Percentiles rank a stretch among this genome's conserved stretches.
phyloP scores from a whole-genome alignment of 2,329 filamentous ascomycete species.

The Clarireedia monteithiana region DNA sequence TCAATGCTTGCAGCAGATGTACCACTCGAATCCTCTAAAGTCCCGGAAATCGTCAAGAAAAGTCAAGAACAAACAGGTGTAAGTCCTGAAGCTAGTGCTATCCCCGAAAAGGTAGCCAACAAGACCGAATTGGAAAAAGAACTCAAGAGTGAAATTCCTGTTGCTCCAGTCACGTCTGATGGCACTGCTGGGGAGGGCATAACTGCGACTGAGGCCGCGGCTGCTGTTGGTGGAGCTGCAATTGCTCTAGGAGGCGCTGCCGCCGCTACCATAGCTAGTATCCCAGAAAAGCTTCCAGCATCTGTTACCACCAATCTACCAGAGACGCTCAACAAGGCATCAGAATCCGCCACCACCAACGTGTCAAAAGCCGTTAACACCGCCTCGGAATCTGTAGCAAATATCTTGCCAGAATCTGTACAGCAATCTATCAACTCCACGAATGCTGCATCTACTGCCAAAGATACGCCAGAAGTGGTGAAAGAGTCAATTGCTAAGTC shows the following conservation, averaged over 20 bases:
- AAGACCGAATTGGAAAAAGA: constrained; percentile 67
- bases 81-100: constrained; percentile 60
- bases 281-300: constrained; percentile 45
- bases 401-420: constrained; percentile 45
- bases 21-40: constrained; percentile 35
- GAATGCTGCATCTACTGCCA: constrained; percentile 36
- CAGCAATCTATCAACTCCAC: constrained; percentile 45
- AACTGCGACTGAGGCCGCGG: constrained; percentile 43
- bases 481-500: constrained; percentile 51
- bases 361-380: too few relatives aligned
- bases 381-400: constrained; percentile 35
- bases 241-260: constrained; percentile 38
- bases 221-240: constrained; percentile 35
- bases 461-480: constrained; percentile 47
- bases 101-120: constrained; percentile 57
- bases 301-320: constrained; percentile 41
- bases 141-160: constrained; percentile 58
- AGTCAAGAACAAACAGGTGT: constrained; percentile 60
- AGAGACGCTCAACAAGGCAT: constrained; percentile 36
- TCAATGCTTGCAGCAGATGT: constrained; percentile 36
- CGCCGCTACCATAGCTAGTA: constrained; percentile 36
- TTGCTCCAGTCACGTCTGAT: constrained; percentile 50
- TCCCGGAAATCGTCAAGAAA: constrained; percentile 60
- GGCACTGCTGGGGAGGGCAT: constrained; percentile 45
- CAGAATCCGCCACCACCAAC: too few relatives aligned